Percentiles rank a stretch among this genome's conserved stretches.
These are phyloP conservation scores for Fusarium sp. DNA, from an alignment of 2,329 filamentous ascomycete species.

Conservation along the genomic window DNA sequence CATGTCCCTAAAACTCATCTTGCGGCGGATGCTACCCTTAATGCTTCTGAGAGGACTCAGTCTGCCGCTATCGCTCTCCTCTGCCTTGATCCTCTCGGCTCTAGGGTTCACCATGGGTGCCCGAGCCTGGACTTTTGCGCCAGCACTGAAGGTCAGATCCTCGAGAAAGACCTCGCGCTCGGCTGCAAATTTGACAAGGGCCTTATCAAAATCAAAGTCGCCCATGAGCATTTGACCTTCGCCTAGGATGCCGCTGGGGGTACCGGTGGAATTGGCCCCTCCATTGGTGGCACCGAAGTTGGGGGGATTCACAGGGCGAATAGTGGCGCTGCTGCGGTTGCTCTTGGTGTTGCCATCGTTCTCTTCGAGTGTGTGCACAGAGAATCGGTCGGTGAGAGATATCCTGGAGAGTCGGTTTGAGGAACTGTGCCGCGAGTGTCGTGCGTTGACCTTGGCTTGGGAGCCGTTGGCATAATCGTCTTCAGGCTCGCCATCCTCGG, in stretches of 20 bases:
- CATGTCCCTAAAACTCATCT: slow-evolving; percentile 95
- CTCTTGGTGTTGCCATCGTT: slow-evolving; percentile 68
- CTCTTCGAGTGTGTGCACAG: slow-evolving; percentile 69
- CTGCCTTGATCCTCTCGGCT: slow-evolving; percentile 83
- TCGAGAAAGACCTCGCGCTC: slow-evolving; percentile 94
- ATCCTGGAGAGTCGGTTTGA: slow-evolving; percentile 68
- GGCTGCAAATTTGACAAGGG: slow-evolving; percentile 93
- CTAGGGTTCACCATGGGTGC: slow-evolving; percentile 82
- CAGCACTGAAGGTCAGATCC: slow-evolving; percentile 89
- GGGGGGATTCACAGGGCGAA: slow-evolving; percentile 58
- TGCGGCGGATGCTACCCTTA: slow-evolving; percentile 89
- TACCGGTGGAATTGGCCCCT: slow-evolving; percentile 27
- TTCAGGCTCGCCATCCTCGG: slow-evolving; percentile 71
- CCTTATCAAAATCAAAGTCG: slow-evolving; percentile 94
- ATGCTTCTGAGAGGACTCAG: slow-evolving; percentile 70
- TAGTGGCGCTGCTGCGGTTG: slow-evolving; percentile 75
- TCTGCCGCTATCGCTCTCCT: slow-evolving; percentile 71
- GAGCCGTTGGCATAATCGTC: slow-evolving; percentile 50
- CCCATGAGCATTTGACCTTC: slow-evolving; percentile 55
- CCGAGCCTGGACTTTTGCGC: slow-evolving; percentile 77
- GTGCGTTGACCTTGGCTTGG: slow-evolving; percentile 46
- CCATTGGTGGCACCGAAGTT: slow-evolving; percentile 44
- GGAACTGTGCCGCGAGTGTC: slow-evolving; percentile 72
- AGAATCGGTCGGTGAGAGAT: slow-evolving; percentile 62
- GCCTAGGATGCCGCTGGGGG: slow-evolving; percentile 42